These are phyloP conservation scores for Kluyveromyces sp. DNA, from an alignment of 1,139 yeast genomes.

Conservation along the genomic window DNA sequence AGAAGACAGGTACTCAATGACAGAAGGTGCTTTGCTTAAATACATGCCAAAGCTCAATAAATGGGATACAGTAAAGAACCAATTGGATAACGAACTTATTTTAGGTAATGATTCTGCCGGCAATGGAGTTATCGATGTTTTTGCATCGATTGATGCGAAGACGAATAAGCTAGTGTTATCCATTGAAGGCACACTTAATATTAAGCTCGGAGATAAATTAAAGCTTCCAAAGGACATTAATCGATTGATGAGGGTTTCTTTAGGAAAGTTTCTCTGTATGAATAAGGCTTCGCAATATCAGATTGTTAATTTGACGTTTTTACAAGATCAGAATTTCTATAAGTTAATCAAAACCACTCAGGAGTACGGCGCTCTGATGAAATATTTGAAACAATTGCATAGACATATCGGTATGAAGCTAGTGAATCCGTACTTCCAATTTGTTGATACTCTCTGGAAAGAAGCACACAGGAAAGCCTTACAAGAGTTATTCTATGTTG, in stretches of 20 bases:
- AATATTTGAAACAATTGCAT: slow-evolving; percentile 3
- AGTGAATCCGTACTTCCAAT: slow-evolving; percentile 8
- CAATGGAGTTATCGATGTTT: background rate
- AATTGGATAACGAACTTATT: background rate
- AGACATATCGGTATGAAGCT: slow-evolving; percentile 5
- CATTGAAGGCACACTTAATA: slow-evolving; percentile 8
- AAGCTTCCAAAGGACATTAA: slow-evolving; percentile 6
- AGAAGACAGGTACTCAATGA: background rate
- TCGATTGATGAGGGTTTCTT: slow-evolving; percentile 5
- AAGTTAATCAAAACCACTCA: slow-evolving; percentile 2
- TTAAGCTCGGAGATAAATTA: slow-evolving; percentile 6
- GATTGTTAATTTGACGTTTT: background rate
- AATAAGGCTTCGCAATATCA: slow-evolving; percentile 3
- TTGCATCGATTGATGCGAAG: slow-evolving; percentile 6
- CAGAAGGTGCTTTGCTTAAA: background rate
- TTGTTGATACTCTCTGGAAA: background rate
- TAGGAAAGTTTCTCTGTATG: slow-evolving; percentile 3
- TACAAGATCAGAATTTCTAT: background rate
- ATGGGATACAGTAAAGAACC: slow-evolving; percentile 3
- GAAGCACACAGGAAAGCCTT: background rate
- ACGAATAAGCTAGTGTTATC: slow-evolving; percentile 6
- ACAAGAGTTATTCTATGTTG: slow-evolving; percentile 1
- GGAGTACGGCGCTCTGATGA: background rate
- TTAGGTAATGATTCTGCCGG: background rate
- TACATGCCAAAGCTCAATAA: slow-evolving; percentile 3